Percentiles rank a stretch among this genome's conserved stretches.
These are phyloP conservation scores for Pseudonitzschia delicatissima DNA, from an alignment of 108 stramenopile genomes.

Conservation along the genomic window DNA sequence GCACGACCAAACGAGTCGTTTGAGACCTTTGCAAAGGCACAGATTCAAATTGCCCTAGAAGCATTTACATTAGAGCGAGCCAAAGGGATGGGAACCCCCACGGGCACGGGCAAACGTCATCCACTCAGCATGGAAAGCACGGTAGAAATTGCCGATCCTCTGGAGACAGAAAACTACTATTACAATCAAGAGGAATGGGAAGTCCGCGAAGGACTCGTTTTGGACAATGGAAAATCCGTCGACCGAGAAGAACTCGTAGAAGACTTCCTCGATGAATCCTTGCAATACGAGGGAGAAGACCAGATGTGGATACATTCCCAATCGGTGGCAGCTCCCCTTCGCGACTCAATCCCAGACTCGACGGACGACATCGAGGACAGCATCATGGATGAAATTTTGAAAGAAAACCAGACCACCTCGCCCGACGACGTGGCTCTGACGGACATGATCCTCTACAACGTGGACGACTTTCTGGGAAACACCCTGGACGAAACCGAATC, in stretches of 20 bases:
- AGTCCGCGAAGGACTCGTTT: slow-evolving; percentile 21
- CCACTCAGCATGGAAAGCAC: slow-evolving; percentile 39
- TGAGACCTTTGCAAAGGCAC: slow-evolving; percentile 45
- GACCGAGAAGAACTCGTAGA: slow-evolving; percentile 25
- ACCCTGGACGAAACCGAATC: slow-evolving; percentile 41
- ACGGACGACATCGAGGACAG: slow-evolving; percentile 8
- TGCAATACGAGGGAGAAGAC: slow-evolving; percentile 51
- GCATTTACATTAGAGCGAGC: slow-evolving; percentile 11
- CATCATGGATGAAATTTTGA: not conserved
- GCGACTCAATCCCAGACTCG: slow-evolving; percentile 43
- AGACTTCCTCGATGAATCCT: slow-evolving; percentile 32
- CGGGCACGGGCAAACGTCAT: slow-evolving; percentile 7
- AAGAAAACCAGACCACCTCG: slow-evolving; percentile 16
- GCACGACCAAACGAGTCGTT: slow-evolving; percentile 33
- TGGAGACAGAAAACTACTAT: slow-evolving; percentile 19
- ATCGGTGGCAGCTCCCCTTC: slow-evolving; percentile 46
- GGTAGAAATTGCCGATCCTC: slow-evolving; percentile 37
- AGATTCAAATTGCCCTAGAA: slow-evolving; percentile 33
- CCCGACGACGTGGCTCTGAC: slow-evolving; percentile 46
- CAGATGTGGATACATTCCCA: slow-evolving; percentile 46
- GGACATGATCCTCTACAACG: slow-evolving; percentile 44
- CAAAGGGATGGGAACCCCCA: slow-evolving; percentile 15
- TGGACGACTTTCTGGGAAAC: slow-evolving; percentile 47
- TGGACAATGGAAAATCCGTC: slow-evolving; percentile 20
- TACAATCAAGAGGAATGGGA: slow-evolving; percentile 45